phyloP scores from a whole-genome alignment of 2,329 filamentous ascomycete species.

The Chrysoporthe deuterocubensis region DNA sequence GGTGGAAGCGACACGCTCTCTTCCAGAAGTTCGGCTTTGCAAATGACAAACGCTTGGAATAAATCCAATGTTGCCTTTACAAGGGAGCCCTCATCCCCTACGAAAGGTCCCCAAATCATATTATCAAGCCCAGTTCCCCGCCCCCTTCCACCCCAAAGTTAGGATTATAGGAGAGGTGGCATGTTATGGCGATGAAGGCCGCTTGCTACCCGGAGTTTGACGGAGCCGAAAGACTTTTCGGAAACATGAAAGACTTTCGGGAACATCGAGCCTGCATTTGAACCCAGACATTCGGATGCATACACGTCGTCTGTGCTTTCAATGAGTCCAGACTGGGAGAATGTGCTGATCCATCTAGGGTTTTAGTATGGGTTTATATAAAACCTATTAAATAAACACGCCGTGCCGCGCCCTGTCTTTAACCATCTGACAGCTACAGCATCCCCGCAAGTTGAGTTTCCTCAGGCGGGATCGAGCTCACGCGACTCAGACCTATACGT shows the following conservation, averaged over 20 bases:
- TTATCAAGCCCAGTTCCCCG: neutral
- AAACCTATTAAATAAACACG: neutral
- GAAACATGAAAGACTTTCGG: neutral
- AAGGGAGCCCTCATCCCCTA: no score
- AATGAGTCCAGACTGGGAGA: neutral
- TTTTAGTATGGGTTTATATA: neutral
- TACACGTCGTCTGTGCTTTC: neutral
- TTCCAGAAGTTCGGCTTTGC: neutral
- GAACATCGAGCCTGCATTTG: neutral
- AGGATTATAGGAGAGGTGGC: neutral
- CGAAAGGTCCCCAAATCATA: no score
- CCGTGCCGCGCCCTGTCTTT: neutral
- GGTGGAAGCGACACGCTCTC: no score
- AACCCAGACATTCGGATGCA: neutral
- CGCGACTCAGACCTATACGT: neutral
- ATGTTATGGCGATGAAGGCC: neutral
- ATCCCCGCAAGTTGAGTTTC: neutral
- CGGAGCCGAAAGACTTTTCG: neutral
- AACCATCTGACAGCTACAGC: neutral
- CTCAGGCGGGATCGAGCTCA: neutral
- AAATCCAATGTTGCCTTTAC: no score
- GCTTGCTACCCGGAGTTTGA: neutral
- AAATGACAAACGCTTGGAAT: no score
- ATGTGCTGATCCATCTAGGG: neutral
- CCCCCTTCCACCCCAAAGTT: neutral